phyloP scores from a whole-genome alignment of 108 stramenopile species.

The Fistulifera solaris region DNA sequence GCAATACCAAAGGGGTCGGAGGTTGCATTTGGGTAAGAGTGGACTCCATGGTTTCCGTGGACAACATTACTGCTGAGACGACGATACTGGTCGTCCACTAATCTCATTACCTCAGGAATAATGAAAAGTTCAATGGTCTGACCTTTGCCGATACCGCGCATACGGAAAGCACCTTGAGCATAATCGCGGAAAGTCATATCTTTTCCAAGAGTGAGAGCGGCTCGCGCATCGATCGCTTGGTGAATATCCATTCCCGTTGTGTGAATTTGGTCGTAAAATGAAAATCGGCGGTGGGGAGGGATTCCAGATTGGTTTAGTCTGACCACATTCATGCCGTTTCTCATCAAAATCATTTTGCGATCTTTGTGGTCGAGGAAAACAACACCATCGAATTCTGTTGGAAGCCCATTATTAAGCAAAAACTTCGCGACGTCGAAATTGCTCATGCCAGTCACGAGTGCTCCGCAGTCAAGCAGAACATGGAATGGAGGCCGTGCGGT shows the following conservation, averaged over 20 bases:
- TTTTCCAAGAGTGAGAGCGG: constrained; percentile 91
- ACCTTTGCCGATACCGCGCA: constrained; percentile 93
- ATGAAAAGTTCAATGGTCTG: constrained; percentile 88
- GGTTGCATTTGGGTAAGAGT: too few species aligned
- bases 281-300: constrained; percentile 79
- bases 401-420: constrained; percentile 65
- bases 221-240: constrained; percentile 85
- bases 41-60: constrained; percentile 18
- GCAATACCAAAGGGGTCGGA: constrained; percentile 28
- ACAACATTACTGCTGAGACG: constrained; percentile 1
- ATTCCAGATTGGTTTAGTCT: constrained; percentile 83
- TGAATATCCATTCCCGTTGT: constrained; percentile 99
- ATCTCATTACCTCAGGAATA: constrained; percentile 83
- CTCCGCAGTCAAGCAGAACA: constrained; percentile 92
- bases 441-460: constrained; percentile 91
- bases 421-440: constrained; percentile 94
- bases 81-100: constrained; percentile 60
- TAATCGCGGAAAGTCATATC: constrained; percentile 98
- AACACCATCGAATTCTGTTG: constrained; percentile 79
- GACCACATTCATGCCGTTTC: constrained; percentile 77
- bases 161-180: constrained; percentile 94
- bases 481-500: constrained; percentile 77
- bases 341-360: constrained; percentile 88
- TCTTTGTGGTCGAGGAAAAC: constrained; percentile 93
- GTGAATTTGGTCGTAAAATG: constrained; percentile 95